Evolutionary conservation across 352 stramenopile species (phyloP).

Genomic region (Phytophthora palmivora): DNA sequence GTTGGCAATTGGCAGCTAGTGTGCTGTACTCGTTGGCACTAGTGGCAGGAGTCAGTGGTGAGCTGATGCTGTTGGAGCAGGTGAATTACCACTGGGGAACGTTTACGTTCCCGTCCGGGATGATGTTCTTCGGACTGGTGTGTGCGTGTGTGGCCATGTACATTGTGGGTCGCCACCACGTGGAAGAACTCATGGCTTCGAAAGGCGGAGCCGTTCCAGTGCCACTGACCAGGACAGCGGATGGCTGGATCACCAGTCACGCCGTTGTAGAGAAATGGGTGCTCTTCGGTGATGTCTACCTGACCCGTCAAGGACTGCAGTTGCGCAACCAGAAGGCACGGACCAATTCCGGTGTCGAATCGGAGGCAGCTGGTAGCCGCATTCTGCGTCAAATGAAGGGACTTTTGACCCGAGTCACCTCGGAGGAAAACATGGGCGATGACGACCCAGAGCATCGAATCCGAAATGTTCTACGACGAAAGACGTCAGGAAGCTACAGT

Average conservation of each 20-base stretch:
- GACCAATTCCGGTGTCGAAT: conserved; percentile 61
- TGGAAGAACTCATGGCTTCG: conserved; percentile 83
- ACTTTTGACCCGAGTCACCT: conserved; percentile 44
- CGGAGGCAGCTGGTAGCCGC: conserved; percentile 46
- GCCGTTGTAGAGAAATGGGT: conserved; percentile 85
- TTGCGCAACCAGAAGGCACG: conserved; percentile 59
- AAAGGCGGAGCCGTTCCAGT: conserved; percentile 81
- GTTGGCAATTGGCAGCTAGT: conserved; percentile 76
- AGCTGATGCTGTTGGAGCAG: conserved; percentile 83
- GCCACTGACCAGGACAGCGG: conserved; percentile 72
- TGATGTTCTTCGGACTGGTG: conserved; percentile 83
- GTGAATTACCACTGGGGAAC: conserved; percentile 78
- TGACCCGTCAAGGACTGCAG: conserved; percentile 70
- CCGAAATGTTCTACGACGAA: conserved; percentile 67
- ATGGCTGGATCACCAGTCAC: conserved; percentile 86
- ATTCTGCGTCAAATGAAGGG: conserved; percentile 55
- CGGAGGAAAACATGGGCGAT: conserved; percentile 56
- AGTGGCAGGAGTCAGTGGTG: conserved; percentile 58
- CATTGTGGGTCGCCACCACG: conserved; percentile 80
- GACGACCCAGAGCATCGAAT: conserved; percentile 76
- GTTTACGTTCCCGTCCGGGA: conserved; percentile 74
- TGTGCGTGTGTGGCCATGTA: conserved; percentile 83
- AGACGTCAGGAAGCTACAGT: conserved; percentile 84
- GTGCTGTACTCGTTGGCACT: conserved; percentile 78
- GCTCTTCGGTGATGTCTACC: conserved; percentile 79